Base-by-base conservation (phyloP, 1,284 basidiomycete genomes). In the Marasmius tenuissimus region DNA sequence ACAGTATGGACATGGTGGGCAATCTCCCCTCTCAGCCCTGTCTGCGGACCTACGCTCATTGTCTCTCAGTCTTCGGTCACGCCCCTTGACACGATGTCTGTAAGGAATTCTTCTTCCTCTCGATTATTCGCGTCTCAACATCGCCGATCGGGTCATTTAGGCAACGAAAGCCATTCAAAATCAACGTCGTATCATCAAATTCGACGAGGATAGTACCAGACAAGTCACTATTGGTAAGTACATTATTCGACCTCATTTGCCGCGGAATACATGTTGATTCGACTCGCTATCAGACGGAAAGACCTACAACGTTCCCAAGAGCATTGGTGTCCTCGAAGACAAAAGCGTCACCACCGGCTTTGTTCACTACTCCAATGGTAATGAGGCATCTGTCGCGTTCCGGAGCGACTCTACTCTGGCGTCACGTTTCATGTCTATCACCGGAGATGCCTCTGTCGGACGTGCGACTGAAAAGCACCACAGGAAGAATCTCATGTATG, bases 401-500 rank as follows among this genome's bases (percentile, higher is more conserved):
- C 33, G 38, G 12, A 40, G 11, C 40, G 54, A 57, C 18, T 57
- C 54, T 9, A 40, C n/a, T n/a, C 35, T 57, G 20, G 54, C 54
- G 7, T 33, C 40, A 3, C 37, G 16, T 20, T 57, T 57, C 27
- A 57, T 57, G 54, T 39, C 54, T 33, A 33, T 57, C 10, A 18
- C 35, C 14, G 54, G 54, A 18, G 54, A 40, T 20, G 35, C 54
- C 33, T 57, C 54, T 45, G 54, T 57, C n/a, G 54, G 34, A 18
- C 12, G 20, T 14, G 54, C 54, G 8, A 57, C 54, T 7, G 54
- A 57, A 40, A 57, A 57, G 54, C 54, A 57, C 40, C 54, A 57
- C 40, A 7, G 54, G 9, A 33, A 9, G 34, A 40, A 57, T n/a
- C 18, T 57, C 14, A 33, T 39, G 38, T 57, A 57, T 33, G 54